Conservation (phyloP, 2,329 filamentous ascomycete species). For the Phaeomoniella chlamydospora region DNA sequence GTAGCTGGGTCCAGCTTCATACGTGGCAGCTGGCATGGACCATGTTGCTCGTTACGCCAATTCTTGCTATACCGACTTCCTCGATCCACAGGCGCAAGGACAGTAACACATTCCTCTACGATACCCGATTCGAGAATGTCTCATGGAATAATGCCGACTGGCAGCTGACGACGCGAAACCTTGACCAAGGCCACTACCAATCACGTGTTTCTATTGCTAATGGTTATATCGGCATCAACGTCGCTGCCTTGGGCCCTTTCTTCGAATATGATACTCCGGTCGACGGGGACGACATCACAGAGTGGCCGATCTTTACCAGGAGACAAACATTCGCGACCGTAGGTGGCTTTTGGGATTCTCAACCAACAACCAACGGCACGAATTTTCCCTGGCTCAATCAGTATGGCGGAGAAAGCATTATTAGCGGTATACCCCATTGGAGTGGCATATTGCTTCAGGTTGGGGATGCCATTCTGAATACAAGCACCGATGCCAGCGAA, state of each 20-base stretch:
- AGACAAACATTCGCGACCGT: conserved; percentile 54
- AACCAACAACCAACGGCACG: conserved; percentile 41
- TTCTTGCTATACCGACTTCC: too few relatives aligned
- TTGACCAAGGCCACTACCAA: conserved; percentile 46
- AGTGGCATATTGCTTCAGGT: conserved; percentile 43
- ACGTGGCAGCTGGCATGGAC: too few relatives aligned
- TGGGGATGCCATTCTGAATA: conserved; percentile 42
- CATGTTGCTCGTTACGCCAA: too few relatives aligned
- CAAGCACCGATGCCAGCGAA: conserved; percentile 41
- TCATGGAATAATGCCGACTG: conserved; percentile 46
- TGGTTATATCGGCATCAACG: conserved; percentile 50
- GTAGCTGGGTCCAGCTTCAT: too few relatives aligned
- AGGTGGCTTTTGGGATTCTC: conserved; percentile 50
- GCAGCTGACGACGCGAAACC: conserved; percentile 35
- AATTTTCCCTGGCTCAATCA: conserved; percentile 57
- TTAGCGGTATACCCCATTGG: conserved; percentile 58
- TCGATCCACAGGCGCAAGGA: too few relatives aligned
- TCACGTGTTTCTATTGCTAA: conserved; percentile 46
- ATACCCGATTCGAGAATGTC: conserved; percentile 36
- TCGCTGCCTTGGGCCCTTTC: conserved; percentile 49
- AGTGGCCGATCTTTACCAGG: conserved; percentile 52
- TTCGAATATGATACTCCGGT: conserved; percentile 41
- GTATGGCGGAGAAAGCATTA: conserved; percentile 56
- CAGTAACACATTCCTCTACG: too few relatives aligned
- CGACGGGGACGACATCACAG: conserved; percentile 40